Percentiles rank a stretch among this genome's conserved stretches.
These are phyloP conservation scores for Paraphaeosphaeria sporulosa DNA, from an alignment of 2,329 filamentous ascomycete species.

Conservation along the genomic window DNA sequence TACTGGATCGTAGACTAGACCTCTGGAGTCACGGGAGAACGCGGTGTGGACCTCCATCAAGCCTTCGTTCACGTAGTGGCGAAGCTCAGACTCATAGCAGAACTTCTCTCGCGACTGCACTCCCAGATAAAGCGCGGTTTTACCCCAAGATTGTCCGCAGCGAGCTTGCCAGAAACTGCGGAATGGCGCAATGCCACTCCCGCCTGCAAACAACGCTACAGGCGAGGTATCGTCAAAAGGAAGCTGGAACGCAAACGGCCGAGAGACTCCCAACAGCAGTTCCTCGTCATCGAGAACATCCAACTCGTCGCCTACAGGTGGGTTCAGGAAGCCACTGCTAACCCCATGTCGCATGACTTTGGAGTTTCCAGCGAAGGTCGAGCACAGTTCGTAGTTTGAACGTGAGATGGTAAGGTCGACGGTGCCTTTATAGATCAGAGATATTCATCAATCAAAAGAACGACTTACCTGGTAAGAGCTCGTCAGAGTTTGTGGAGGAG, in stretches of 20 bases:
- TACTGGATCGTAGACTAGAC: constrained; percentile 56
- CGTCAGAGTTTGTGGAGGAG: constrained; percentile 59
- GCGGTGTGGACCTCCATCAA: constrained; percentile 62
- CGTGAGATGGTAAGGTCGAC: constrained; percentile 62
- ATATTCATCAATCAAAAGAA: not conserved
- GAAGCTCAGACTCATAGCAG: constrained; percentile 33
- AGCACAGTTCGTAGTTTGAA: constrained; percentile 59
- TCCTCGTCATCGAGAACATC: constrained; percentile 53
- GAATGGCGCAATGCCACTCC: constrained; percentile 37
- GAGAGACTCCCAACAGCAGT: constrained; percentile 61
- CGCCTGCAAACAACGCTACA: constrained; percentile 62
- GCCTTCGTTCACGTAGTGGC: constrained; percentile 51
- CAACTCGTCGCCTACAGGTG: constrained; percentile 51
- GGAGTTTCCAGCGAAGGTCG: constrained; percentile 28
- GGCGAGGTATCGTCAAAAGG: constrained; percentile 60
- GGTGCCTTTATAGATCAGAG: constrained; percentile 30
- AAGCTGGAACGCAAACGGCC: constrained; percentile 61
- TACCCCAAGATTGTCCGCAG: constrained; percentile 28
- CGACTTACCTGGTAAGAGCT: constrained; percentile 53
- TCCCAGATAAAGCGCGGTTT: constrained; percentile 30
- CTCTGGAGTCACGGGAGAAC: constrained; percentile 60
- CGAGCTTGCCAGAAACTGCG: constrained; percentile 36
- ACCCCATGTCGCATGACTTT: constrained; percentile 54
- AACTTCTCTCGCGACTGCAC: constrained; percentile 34
- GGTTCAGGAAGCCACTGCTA: constrained; percentile 64